phyloP scores from a whole-genome alignment of 768 basidiomycete genomes.

The Tylopilus balloui region DNA sequence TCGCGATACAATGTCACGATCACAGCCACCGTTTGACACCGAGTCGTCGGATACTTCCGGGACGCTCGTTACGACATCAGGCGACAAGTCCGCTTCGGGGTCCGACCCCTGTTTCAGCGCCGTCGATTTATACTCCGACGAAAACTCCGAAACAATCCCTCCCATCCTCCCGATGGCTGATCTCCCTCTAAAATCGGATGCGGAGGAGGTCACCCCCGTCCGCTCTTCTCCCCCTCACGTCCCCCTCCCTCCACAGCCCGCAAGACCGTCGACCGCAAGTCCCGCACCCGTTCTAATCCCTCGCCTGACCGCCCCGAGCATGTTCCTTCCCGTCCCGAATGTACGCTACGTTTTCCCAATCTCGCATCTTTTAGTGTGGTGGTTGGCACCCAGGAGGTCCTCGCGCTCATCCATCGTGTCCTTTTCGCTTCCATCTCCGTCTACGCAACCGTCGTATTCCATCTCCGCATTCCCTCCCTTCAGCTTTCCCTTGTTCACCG shows the following conservation, averaged over 20 bases:
- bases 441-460: neutral
- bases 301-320: constrained; percentile 63
- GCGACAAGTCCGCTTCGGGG: constrained; percentile 9
- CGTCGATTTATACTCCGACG: constrained; percentile 10
- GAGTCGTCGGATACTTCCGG: constrained; percentile 18
- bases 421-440: constrained; percentile 22
- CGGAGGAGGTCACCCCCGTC: constrained; percentile 40
- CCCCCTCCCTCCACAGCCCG: constrained; percentile 29
- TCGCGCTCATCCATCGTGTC: constrained; percentile 32
- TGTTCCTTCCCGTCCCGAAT: constrained; percentile 88
- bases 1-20: constrained; percentile 5
- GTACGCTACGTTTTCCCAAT: constrained; percentile 54
- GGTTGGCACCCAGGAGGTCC: constrained; percentile 41
- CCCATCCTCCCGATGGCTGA: constrained; percentile 4
- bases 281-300: constrained; percentile 51
- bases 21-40: constrained; percentile 4
- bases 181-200: neutral
- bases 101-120: constrained; percentile 6
- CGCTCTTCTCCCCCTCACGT: constrained; percentile 33
- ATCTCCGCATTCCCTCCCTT: constrained; percentile 4
- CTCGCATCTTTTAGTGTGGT: constrained; percentile 55
- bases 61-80: constrained; percentile 16
- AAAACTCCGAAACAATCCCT: neutral
- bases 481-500: neutral
- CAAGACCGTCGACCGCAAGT: constrained; percentile 18